Evolutionary conservation across 2,329 filamentous ascomycete genomes (phyloP).

Genomic region (Didymella segeticola): DNA sequence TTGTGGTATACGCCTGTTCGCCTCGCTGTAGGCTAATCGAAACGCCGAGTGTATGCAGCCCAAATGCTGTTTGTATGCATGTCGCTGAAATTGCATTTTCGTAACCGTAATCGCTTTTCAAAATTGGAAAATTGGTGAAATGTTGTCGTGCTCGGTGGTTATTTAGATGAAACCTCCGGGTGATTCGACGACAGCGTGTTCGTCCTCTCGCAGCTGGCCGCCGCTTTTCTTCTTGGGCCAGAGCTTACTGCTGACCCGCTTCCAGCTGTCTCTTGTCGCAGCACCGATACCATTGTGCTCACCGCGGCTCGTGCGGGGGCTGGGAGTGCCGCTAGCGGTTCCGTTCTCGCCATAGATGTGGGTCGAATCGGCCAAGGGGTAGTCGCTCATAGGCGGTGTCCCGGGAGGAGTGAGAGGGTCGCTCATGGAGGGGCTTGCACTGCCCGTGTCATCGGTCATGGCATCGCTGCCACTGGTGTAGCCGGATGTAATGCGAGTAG

Average conservation of each 20-base stretch:
- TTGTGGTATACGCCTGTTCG: conserved; percentile 41
- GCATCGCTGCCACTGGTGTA: conserved; percentile 53
- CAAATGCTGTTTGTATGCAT: conserved; percentile 44
- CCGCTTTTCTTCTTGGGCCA: conserved; percentile 51
- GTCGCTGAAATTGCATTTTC: conserved; percentile 42
- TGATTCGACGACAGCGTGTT: conserved; percentile 43
- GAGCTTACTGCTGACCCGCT: conserved; percentile 51
- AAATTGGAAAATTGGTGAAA: conserved; percentile 17
- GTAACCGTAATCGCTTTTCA: conserved; percentile 39
- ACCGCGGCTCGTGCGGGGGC: conserved; percentile 46
- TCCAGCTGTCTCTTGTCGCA: conserved; percentile 49
- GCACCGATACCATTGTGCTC: conserved; percentile 47
- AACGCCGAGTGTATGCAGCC: conserved; percentile 46
- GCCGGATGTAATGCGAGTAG: conserved; percentile 37
- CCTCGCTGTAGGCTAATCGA: conserved; percentile 37
- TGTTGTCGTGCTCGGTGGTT: conserved; percentile 3
- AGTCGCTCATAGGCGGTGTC: conserved; percentile 69
- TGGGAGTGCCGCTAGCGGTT: conserved; percentile 44
- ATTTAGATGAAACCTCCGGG: conserved; percentile 17
- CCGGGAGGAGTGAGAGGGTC: conserved; percentile 79
- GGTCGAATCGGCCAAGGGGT: conserved; percentile 55
- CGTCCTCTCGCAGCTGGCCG: conserved; percentile 45
- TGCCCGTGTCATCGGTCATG: conserved; percentile 70
- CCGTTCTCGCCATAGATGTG: conserved; percentile 46
- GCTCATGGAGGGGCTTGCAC: conserved; percentile 55